phyloP scores from a whole-genome alignment of 2,329 filamentous ascomycete species.

The Colletotrichum brevisporum region DNA sequence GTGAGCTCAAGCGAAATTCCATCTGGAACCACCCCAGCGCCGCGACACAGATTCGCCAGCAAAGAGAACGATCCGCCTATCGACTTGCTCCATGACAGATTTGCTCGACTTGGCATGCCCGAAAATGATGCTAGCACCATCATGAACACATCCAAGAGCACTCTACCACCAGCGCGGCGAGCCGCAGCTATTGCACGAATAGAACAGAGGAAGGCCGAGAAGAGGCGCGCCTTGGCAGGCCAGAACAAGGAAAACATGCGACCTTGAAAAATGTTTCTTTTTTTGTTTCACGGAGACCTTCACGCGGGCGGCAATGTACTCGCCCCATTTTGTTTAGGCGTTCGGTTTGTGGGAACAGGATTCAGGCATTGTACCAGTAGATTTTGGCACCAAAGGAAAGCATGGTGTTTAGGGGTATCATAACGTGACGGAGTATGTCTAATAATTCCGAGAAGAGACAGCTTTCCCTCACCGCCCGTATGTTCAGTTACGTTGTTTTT shows the following conservation, averaged over 20 bases:
- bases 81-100: constrained; percentile 62
- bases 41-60: constrained; percentile 44
- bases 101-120: constrained; percentile 60
- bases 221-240: constrained; percentile 54
- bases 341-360: constrained; percentile 32
- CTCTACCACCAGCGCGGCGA: constrained; percentile 64
- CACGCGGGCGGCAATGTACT: constrained; percentile 26
- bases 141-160: constrained; percentile 58
- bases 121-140: constrained; percentile 50
- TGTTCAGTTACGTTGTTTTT: constrained; percentile 17
- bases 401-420: constrained; percentile 43
- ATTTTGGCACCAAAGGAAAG: constrained; percentile 25
- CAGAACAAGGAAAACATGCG: constrained; percentile 67
- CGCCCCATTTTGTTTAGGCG: constrained; percentile 26
- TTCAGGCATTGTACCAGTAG: constrained; percentile 37
- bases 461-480: constrained; percentile 8
- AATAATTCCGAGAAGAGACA: constrained; percentile 27
- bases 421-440: constrained; percentile 28
- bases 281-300: not conserved
- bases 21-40: constrained; percentile 44
- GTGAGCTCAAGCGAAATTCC: constrained; percentile 47
- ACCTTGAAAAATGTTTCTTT: constrained; percentile 45
- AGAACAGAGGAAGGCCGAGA: constrained; percentile 67
- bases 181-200: constrained; percentile 69
- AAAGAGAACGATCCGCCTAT: constrained; percentile 52